phyloP scores from a whole-genome alignment of 179 eudicot species.

The Monotropa hypopitys region DNA sequence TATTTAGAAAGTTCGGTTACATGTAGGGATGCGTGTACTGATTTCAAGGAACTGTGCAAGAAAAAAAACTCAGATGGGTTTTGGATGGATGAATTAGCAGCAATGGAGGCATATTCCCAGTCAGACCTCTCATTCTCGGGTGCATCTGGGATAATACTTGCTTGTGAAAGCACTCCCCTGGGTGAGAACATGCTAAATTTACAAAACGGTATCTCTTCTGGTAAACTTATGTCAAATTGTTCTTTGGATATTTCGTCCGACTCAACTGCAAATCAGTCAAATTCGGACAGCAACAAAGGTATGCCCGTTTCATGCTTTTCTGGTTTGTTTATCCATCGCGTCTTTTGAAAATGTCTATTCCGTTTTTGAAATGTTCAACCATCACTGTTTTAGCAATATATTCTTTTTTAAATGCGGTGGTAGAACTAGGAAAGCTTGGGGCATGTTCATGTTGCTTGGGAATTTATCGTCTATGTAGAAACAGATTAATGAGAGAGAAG shows the following conservation, averaged over 20 bases:
- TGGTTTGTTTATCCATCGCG: neutral
- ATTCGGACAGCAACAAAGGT: conserved; percentile 28
- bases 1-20: neutral
- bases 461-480: neutral
- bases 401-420: neutral
- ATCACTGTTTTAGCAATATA: neutral
- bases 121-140: conserved; percentile 26
- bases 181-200: conserved; percentile 4
- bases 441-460: neutral
- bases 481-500: neutral
- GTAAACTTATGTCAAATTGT: conserved; percentile 9
- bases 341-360: neutral
- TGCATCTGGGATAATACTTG: conserved; percentile 30
- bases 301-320: neutral
- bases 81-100: conserved; percentile 49
- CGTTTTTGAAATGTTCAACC: neutral
- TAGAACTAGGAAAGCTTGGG: neutral
- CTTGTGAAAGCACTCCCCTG: conserved; percentile 20
- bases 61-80: conserved; percentile 36
- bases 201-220: neutral
- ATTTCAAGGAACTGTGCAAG: conserved; percentile 41
- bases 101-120: conserved; percentile 30
- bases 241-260: conserved; percentile 21
- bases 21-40: conserved; percentile 37
- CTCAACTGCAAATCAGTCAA: conserved; percentile 10